A percentile compares a stretch with the other conserved stretches of the same genome.
Evolutionary conservation across 2,329 filamentous ascomycete genomes (phyloP).

Genomic region (Leptographium wingfieldii): DNA sequence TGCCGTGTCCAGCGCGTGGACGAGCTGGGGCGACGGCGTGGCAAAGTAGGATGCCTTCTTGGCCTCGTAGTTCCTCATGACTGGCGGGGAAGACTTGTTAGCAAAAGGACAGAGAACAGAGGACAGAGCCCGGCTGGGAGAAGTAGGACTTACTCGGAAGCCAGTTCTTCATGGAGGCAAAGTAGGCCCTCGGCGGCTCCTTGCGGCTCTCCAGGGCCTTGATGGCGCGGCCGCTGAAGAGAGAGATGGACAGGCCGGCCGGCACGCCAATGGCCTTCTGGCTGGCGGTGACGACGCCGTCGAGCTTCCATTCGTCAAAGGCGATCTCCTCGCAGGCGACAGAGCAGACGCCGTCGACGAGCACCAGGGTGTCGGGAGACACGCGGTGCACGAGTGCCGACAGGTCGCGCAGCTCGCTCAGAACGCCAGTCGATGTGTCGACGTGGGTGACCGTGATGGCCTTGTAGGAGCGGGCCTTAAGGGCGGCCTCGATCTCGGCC

Average conservation of each 20-base stretch:
- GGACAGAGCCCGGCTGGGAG: conserved; percentile 12
- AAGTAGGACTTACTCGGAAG: conserved; percentile 55
- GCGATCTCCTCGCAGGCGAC: conserved; percentile 92
- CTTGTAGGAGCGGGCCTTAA: conserved; percentile 90
- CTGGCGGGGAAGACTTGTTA: conserved; percentile 24
- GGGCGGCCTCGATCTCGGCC: conserved; percentile 73
- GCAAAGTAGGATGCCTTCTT: conserved; percentile 98
- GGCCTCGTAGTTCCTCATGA: conserved; percentile 98
- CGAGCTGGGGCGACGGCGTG: conserved; percentile 84
- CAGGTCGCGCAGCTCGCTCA: conserved; percentile 79
- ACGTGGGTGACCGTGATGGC: conserved; percentile 90
- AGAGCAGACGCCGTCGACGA: conserved; percentile 95
- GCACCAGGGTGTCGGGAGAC: conserved; percentile 78
- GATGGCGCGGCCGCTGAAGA: conserved; percentile 83
- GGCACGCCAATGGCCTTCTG: conserved; percentile 97
- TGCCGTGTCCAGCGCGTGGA: conserved; percentile 84
- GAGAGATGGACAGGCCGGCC: conserved; percentile 84
- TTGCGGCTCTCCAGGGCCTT: conserved; percentile 68
- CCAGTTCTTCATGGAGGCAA: conserved; percentile 96
- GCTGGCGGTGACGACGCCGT: conserved; percentile 84
- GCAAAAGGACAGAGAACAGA: not conserved
- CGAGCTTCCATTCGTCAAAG: conserved; percentile 89
- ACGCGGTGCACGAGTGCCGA: conserved; percentile 73
- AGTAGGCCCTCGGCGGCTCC: conserved; percentile 76
- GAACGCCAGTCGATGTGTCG: conserved; percentile 90